Evolutionary conservation across 495 filamentous ascomycete genomes (phyloP).

Genomic region (Tuber calosporum): DNA sequence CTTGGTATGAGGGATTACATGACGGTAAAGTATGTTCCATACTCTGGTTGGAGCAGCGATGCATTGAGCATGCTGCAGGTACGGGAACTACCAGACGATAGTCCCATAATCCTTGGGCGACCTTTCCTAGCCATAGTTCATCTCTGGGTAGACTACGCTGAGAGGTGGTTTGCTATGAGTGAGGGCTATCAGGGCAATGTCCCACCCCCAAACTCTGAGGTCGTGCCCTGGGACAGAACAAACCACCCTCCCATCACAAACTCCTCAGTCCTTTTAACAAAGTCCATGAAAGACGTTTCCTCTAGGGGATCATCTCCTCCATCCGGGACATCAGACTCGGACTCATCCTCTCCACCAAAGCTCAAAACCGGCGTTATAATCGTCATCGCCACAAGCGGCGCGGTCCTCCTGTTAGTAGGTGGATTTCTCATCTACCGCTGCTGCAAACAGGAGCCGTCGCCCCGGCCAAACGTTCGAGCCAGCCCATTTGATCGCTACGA

Average conservation of each 20-base stretch:
- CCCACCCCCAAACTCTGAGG: not conserved
- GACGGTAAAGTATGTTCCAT: conserved; percentile 18
- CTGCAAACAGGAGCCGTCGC: not conserved
- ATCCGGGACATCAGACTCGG: not conserved
- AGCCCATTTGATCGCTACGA: not conserved
- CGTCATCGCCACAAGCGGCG: not conserved
- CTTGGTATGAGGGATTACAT: conserved; percentile 19
- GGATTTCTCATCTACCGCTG: not conserved
- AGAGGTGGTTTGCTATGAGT: conserved; percentile 29
- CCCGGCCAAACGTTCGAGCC: not conserved
- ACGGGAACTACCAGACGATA: conserved; percentile 25
- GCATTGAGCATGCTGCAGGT: conserved; percentile 23
- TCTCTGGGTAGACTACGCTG: conserved; percentile 37
- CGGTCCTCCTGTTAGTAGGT: not conserved
- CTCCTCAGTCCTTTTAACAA: conserved; percentile 14
- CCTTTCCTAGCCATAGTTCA: conserved; percentile 31
- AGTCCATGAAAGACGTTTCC: not conserved
- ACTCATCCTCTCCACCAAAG: conserved; percentile 2
- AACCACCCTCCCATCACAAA: conserved; percentile 30
- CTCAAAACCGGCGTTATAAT: not conserved
- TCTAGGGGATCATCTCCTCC: not conserved
- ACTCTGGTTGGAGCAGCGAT: not conserved
- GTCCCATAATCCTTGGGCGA: conserved; percentile 28
- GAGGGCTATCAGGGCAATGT: conserved; percentile 15
- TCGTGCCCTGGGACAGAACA: conserved; percentile 18